Conservation (phyloP, 2,329 filamentous ascomycete species). For the Aspergillus jensenii region DNA sequence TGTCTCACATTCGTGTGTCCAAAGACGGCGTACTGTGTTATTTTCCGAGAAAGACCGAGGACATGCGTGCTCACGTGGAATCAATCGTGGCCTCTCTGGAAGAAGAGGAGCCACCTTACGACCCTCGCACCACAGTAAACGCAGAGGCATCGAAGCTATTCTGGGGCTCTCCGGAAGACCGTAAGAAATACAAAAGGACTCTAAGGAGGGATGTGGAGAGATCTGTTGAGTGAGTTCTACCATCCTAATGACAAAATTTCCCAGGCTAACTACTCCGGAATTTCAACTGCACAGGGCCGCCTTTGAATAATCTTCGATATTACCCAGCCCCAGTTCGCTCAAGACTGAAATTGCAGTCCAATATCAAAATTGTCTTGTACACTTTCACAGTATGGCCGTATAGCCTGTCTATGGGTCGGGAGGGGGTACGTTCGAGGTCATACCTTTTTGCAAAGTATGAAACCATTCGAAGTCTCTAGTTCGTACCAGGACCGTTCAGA, state of each 20-base stretch:
- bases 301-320: neutral
- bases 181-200: constrained; percentile 79
- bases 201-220: constrained; percentile 71
- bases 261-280: neutral
- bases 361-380: neutral
- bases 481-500: neutral
- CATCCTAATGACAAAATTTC: neutral
- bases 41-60: constrained; percentile 67
- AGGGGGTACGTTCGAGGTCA: neutral
- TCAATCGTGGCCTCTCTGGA: constrained; percentile 80
- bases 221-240: constrained; percentile 32
- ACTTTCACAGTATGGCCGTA: neutral
- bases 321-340: neutral
- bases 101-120: constrained; percentile 83
- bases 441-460: neutral
- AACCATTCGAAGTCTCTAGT: neutral
- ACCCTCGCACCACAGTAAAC: constrained; percentile 84
- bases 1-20: constrained; percentile 88
- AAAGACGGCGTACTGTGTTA: constrained; percentile 82
- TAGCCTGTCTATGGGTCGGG: neutral
- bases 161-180: constrained; percentile 78
- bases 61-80: constrained; percentile 79
- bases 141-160: constrained; percentile 81
- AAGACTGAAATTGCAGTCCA: neutral
- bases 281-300: constrained; percentile 1